Conservation (phyloP, 164 flowering plant species). For the Sedum album region DNA sequence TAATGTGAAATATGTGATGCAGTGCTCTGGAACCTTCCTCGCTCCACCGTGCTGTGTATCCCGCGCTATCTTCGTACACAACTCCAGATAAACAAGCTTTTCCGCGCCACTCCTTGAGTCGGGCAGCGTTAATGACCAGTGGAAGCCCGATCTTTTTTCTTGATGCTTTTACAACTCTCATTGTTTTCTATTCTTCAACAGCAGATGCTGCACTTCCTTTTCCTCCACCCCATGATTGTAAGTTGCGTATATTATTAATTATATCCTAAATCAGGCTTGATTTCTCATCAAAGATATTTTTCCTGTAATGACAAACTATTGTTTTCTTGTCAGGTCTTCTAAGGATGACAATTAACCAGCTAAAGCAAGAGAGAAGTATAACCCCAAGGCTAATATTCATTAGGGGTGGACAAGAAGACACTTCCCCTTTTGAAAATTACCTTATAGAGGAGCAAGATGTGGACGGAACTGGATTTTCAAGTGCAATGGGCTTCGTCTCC, state of each 20-base stretch:
- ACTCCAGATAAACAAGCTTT: slow-evolving; percentile 89
- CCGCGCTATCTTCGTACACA: slow-evolving; percentile 66
- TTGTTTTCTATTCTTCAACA: slow-evolving; percentile 87
- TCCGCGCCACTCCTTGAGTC: slow-evolving; percentile 96
- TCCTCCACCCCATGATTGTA: slow-evolving; percentile 99
- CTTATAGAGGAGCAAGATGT: slow-evolving; percentile 96
- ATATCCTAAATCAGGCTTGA: background rate
- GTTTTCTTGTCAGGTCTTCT: slow-evolving; percentile 51
- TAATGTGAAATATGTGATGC: slow-evolving; percentile 24
- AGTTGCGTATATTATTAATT: no score
- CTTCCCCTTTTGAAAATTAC: slow-evolving; percentile 74
- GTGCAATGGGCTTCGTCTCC: slow-evolving; percentile 78
- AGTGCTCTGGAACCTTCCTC: slow-evolving; percentile 94
- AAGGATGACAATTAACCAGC: slow-evolving; percentile 68
- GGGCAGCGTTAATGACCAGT: slow-evolving; percentile 90
- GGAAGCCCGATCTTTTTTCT: slow-evolving; percentile 98
- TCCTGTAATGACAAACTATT: background rate
- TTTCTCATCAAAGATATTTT: background rate
- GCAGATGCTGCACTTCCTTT: slow-evolving; percentile 87
- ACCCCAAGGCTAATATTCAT: slow-evolving; percentile 85
- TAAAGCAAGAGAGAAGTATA: slow-evolving; percentile 88
- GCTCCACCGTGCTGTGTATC: slow-evolving; percentile 87
- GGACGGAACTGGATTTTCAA: slow-evolving; percentile 72
- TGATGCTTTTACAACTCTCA: slow-evolving; percentile 87
- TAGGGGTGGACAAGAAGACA: slow-evolving; percentile 82